phyloP scores from a whole-genome alignment of 169 alveolate genomes.

The Plasmodium adleri region DNA sequence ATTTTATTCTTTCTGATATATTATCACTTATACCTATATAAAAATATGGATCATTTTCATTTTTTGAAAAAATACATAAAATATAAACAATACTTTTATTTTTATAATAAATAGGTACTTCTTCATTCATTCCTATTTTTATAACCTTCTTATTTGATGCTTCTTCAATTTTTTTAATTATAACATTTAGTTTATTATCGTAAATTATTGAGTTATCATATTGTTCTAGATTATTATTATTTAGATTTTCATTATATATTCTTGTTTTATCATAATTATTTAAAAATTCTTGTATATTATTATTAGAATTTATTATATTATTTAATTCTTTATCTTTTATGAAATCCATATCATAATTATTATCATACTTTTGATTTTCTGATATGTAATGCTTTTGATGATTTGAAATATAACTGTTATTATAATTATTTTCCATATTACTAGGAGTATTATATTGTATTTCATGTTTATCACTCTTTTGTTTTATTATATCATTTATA shows the following conservation, averaged over 20 bases:
- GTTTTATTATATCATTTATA: neutral
- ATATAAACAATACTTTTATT: slow-evolving; percentile 74
- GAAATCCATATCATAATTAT: neutral
- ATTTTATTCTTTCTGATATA: slow-evolving; percentile 71
- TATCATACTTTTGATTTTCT: neutral
- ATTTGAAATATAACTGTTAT: too few relatives aligned
- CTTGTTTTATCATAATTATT: neutral
- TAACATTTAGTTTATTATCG: slow-evolving; percentile 23
- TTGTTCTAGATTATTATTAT: neutral
- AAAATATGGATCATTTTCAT: slow-evolving; percentile 48
- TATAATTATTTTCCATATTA: neutral
- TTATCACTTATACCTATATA: slow-evolving; percentile 77
- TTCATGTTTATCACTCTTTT: neutral
- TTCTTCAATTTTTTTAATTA: slow-evolving; percentile 49
- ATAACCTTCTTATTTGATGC: slow-evolving; percentile 20
- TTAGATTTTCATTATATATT: neutral
- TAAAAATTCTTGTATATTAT: neutral
- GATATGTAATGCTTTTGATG: neutral
- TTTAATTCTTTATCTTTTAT: slow-evolving; percentile 1
- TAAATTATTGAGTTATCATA: slow-evolving; percentile 2
- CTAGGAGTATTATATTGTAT: neutral
- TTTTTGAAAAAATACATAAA: slow-evolving; percentile 45
- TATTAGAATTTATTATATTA: neutral
- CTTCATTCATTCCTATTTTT: slow-evolving; percentile 68
- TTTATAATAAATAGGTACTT: slow-evolving; percentile 71